Evolutionary conservation across 805 yeast species (phyloP), one percentile per base, ranked within the genome.

Genomic region (Candida chauliodis): DNA sequence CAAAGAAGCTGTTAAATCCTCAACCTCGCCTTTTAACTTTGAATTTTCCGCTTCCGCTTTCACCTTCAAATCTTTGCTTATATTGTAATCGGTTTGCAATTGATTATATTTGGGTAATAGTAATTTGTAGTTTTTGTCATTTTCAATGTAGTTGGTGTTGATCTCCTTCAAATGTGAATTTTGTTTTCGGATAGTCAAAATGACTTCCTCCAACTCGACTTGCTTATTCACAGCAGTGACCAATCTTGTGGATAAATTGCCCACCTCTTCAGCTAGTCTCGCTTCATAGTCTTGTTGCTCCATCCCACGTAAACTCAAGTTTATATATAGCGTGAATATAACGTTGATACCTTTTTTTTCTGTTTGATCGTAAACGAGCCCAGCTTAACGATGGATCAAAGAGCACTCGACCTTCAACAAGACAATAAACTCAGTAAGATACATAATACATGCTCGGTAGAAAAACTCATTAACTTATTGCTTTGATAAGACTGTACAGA

Each of bases 1-100:
- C 22, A 87, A 61, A 1, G 89, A 78, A 1, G 81, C 86, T 1
- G 89, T 77, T 33, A 87, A 61, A 27, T 86, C 95, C 52, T 85
- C 93, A 25, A 87, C 84, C 54, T 87, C 96, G 22, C 71, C 76
- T 44, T 81, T 76, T 36, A 87, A 60, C 41, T 73, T 71, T 32
- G 73, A 66, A 13, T 76, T 81, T 47, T 82, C 85, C 8, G 61
- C 63, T 46, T 81, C 83, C 1, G 87, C 82, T 6, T 56, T 64
- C 8, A 56, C 58, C 43, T 75, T 75, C 40, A 45, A 45, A 29
- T 44, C 44, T 17, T 48, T 50, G 17, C 66, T 33, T 36, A 41
- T 45, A 45, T 42, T 30, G 10, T 28, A 38, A 13, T 49, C 47
- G 24, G 55, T 55, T 30, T 56, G 59, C 8, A 73, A 44, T 29